Evolutionary conservation across 805 yeast genomes (phyloP).

Genomic region (Isabelozyma heimii): DNA sequence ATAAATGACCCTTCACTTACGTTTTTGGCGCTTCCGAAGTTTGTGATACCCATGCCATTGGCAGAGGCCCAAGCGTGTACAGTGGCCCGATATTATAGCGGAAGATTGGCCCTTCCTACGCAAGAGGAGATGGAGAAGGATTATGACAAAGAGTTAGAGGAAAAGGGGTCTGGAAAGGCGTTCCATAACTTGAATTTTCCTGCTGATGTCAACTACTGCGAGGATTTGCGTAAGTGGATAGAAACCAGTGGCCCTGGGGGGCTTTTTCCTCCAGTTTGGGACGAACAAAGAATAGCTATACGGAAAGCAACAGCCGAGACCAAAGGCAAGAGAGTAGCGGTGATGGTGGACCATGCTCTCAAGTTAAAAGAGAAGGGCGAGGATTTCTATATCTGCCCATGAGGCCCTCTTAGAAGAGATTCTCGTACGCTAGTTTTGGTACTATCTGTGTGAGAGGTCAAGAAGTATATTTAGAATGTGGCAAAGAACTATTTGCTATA

Average conservation of each 20-base stretch:
- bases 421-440: no score
- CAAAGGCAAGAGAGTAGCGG: constrained; percentile 7
- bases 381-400: neutral
- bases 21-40: constrained; percentile 40
- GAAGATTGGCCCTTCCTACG: constrained; percentile 41
- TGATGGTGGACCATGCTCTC: constrained; percentile 7
- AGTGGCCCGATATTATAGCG: constrained; percentile 40
- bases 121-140: constrained; percentile 29
- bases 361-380: constrained; percentile 2
- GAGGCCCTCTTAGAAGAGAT: no score
- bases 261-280: constrained; percentile 7
- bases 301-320: constrained; percentile 2
- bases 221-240: constrained; percentile 26
- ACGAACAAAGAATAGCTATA: constrained; percentile 2
- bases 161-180: constrained; percentile 17
- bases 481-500: no score
- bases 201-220: constrained; percentile 58
- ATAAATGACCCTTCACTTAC: constrained; percentile 45
- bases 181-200: constrained; percentile 50
- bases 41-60: constrained; percentile 50
- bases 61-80: constrained; percentile 49
- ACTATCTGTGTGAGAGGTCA: no score
- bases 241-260: constrained; percentile 3
- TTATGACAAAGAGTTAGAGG: constrained; percentile 25
- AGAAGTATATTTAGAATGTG: no score